phyloP scores from a whole-genome alignment of 164 flowering plant genomes.

The Berberis thunbergii region DNA sequence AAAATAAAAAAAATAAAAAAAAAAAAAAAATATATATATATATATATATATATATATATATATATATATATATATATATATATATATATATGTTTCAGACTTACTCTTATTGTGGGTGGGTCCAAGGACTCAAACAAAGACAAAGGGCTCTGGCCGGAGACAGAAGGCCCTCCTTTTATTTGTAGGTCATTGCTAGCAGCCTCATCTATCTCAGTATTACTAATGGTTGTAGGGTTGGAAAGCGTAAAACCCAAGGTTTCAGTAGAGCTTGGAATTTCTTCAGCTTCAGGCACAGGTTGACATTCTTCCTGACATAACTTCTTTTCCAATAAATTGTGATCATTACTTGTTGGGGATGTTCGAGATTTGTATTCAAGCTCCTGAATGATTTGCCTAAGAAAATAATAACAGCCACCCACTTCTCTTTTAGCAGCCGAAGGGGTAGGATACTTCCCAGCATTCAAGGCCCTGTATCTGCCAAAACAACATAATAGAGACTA shows the following conservation, averaged over 20 bases:
- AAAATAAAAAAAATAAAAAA: neutral
- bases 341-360: neutral
- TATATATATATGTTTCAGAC: neutral
- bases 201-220: conserved; percentile 6
- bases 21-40: too few relatives aligned
- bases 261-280: conserved; percentile 9
- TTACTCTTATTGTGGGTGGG: conserved; percentile 8
- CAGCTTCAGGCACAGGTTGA: conserved; percentile 8
- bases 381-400: conserved; percentile 38
- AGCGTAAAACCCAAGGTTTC: conserved; percentile 2
- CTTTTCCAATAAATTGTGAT: conserved; percentile 8
- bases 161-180: conserved; percentile 10
- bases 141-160: conserved; percentile 6
- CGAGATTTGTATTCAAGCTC: conserved; percentile 36
- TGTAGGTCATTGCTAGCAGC: conserved; percentile 8
- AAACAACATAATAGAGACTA: neutral
- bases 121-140: neutral
- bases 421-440: conserved; percentile 19
- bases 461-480: conserved; percentile 44
- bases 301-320: conserved; percentile 5
- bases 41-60: too few relatives aligned
- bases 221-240: neutral
- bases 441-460: conserved; percentile 58
- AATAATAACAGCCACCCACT: conserved; percentile 58
- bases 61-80: too few relatives aligned